Evolutionary conservation across 2,329 filamentous ascomycete genomes (phyloP).

Genomic region (Aspergillus bombycis): DNA sequence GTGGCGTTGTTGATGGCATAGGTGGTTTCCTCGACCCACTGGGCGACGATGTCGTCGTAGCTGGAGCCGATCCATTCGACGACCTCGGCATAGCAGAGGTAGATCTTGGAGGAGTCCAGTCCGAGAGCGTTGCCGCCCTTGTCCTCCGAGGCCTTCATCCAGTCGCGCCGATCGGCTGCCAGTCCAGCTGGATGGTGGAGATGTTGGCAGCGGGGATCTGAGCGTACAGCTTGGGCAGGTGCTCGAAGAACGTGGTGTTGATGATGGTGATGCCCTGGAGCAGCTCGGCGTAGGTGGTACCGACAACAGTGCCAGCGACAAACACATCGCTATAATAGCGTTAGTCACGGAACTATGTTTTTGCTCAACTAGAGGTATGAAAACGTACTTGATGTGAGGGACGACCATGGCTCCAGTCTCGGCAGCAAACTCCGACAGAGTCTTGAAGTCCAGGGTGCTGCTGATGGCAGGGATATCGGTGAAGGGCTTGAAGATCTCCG

Average conservation of each 20-base stretch:
- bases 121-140: slow-evolving; percentile 33
- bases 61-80: slow-evolving; percentile 37
- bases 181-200: slow-evolving; percentile 46
- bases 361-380: background rate
- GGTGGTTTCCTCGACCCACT: slow-evolving; percentile 36
- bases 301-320: slow-evolving; percentile 39
- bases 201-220: slow-evolving; percentile 39
- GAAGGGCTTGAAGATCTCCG: slow-evolving; percentile 39
- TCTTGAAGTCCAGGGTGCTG: slow-evolving; percentile 41
- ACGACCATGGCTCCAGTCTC: slow-evolving; percentile 38
- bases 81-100: slow-evolving; percentile 44
- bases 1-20: slow-evolving; percentile 34
- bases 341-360: background rate
- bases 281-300: slow-evolving; percentile 35
- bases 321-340: slow-evolving; percentile 34
- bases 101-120: slow-evolving; percentile 36
- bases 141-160: slow-evolving; percentile 34
- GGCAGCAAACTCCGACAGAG: slow-evolving; percentile 35
- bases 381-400: slow-evolving; percentile 35
- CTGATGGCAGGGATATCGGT: slow-evolving; percentile 38
- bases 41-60: slow-evolving; percentile 34
- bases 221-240: slow-evolving; percentile 43
- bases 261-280: slow-evolving; percentile 42
- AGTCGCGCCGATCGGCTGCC: slow-evolving; percentile 43
- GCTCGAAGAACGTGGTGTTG: slow-evolving; percentile 43